Base-by-base conservation (phyloP, 495 filamentous ascomycete species). In the Pseudoneurospora amorphoporcata region DNA sequence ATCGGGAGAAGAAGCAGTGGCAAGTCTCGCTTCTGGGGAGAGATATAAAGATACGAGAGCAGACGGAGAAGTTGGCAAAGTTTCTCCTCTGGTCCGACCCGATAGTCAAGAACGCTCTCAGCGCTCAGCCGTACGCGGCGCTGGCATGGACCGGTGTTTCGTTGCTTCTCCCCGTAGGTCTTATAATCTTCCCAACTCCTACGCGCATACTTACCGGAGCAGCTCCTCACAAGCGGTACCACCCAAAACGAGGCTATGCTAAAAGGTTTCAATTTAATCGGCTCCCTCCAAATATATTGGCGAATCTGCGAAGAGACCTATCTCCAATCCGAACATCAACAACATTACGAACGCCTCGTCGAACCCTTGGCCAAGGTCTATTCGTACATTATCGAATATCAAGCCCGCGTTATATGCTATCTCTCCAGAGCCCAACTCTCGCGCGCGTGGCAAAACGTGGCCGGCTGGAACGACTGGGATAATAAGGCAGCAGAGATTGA, bases 341-440 rank as follows among this genome's bases (percentile, higher is more conserved):
- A 69, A 29, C 42, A 74, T 8, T 61, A 76, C 65, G 32, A 58
- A 71, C 9, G 5, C 35, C 43, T 78, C 42, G n/a, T 53, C 42
- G 32, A 70, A 19, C 37, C 70, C 14, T 45, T 78, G 10, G 68
- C 72, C 45, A 70, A 75, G 41, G 72, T 80, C 38, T 83, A 83
- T 72, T 79, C 76, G 0, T 39, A 74, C 19, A 73, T 83, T 29
- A 73, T 83, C 58, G 78, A 81, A 68, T 82, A 82, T 69, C 78
- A 82, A 71, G 78, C 80, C 39, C 77, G 72, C 35, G 73, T 75
- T 41, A 78, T 83, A 38, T 79, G 73, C 53, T 76, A 81, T 70
- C 76, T 81, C 38, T 81, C 79, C 10, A 73, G 72, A 40, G 45
- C 43, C 12, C 75, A 80, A 71, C 68, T 76, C 65, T 74, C 77